These are phyloP conservation scores for Phytopythium helicoides DNA, from an alignment of 352 stramenopile species.

Conservation along the genomic window DNA sequence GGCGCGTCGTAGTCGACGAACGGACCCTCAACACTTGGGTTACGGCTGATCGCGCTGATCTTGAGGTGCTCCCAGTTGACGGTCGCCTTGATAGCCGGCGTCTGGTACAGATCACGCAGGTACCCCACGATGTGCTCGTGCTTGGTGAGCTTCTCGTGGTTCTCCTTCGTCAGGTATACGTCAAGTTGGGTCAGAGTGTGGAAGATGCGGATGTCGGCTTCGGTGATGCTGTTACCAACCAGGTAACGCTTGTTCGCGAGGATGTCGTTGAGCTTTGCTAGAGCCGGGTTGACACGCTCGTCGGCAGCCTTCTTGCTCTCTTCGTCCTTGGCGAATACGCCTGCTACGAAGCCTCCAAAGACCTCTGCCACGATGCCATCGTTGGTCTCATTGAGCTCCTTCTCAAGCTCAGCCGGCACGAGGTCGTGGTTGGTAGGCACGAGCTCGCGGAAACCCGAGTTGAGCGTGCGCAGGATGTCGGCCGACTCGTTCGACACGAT, in stretches of 20 bases:
- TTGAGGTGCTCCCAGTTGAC: constrained; percentile 91
- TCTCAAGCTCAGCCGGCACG: constrained; percentile 34
- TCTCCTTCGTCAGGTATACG: no score
- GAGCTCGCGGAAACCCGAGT: constrained; percentile 36
- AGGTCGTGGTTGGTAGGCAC: constrained; percentile 25
- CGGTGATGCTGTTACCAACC: constrained; percentile 24
- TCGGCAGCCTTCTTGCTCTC: constrained; percentile 36
- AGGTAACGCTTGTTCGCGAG: constrained; percentile 21
- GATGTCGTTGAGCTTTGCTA: constrained; percentile 34
- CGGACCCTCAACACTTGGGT: constrained; percentile 65
- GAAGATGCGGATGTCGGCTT: constrained; percentile 43
- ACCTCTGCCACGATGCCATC: constrained; percentile 56
- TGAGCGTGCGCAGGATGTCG: constrained; percentile 68
- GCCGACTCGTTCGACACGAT: constrained; percentile 81
- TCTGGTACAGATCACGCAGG: constrained; percentile 79
- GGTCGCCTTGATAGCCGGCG: constrained; percentile 55
- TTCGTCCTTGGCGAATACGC: constrained; percentile 46
- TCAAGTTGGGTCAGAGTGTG: no score
- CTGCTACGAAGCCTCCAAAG: constrained; percentile 64
- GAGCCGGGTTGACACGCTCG: constrained; percentile 17
- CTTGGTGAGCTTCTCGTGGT: no score
- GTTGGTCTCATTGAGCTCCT: constrained; percentile 60
- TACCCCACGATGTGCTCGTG: constrained; percentile 48
- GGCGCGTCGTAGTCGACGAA: constrained; percentile 24
- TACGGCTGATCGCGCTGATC: constrained; percentile 72